Conservation (phyloP, 1,284 basidiomycete genomes). For the Rhodotorula sp. region DNA sequence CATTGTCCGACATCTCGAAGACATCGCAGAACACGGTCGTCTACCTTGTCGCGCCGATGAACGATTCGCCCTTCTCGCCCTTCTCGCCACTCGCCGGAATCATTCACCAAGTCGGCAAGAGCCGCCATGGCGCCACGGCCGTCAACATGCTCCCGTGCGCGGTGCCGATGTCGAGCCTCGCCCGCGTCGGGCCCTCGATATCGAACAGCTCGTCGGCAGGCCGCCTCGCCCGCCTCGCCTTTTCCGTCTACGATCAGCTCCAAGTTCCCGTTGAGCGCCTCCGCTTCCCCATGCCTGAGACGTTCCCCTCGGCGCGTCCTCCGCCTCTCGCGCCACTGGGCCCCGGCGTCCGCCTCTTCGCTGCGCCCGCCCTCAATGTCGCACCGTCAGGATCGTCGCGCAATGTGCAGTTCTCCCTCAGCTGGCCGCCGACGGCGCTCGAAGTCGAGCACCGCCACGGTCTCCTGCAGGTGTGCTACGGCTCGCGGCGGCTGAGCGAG, state of each 20-base stretch:
- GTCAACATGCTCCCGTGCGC: constrained; percentile 63
- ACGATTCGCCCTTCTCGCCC: constrained; percentile 56
- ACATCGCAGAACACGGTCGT: constrained; percentile 55
- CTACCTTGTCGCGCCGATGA: constrained; percentile 60
- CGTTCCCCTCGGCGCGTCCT: constrained; percentile 38
- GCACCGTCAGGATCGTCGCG: neutral
- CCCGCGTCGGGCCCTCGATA: constrained; percentile 50
- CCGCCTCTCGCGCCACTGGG: constrained; percentile 1
- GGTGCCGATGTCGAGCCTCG: constrained; percentile 65
- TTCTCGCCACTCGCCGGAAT: constrained; percentile 60
- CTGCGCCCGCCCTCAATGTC: constrained; percentile 31
- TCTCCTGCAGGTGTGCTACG: constrained; percentile 73
- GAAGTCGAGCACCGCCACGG: constrained; percentile 70
- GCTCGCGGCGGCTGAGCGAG: neutral
- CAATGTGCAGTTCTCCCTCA: constrained; percentile 49
- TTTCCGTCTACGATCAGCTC: constrained; percentile 66
- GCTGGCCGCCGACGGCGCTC: constrained; percentile 58
- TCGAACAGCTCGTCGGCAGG: constrained; percentile 50
- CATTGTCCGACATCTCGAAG: constrained; percentile 20
- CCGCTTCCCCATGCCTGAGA: constrained; percentile 56
- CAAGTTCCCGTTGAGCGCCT: constrained; percentile 62
- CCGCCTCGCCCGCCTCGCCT: constrained; percentile 44
- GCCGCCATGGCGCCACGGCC: neutral
- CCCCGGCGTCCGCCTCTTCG: constrained; percentile 21
- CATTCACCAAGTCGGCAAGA: constrained; percentile 30